These are phyloP conservation scores for Nymphaea colorata DNA, from an alignment of 164 flowering plant genomes.

Conservation along the genomic window DNA sequence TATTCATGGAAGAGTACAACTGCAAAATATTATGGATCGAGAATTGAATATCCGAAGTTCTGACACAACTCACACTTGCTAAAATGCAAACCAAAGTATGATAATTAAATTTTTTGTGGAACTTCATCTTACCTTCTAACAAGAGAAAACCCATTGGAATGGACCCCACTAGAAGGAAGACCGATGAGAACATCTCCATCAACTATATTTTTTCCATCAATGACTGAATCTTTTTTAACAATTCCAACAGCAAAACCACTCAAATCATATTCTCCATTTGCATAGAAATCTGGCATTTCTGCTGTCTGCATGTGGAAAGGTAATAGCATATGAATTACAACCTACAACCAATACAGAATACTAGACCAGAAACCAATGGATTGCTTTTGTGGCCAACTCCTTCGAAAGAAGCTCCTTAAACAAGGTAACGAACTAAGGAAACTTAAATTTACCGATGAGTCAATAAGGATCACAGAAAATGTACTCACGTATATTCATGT, in stretches of 20 bases:
- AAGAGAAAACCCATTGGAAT: slow-evolving; percentile 96
- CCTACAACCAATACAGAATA: background rate
- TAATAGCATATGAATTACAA: background rate
- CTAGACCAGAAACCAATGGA: background rate
- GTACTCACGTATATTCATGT: too few relatives aligned
- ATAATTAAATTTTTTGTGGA: background rate
- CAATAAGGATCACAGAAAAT: too few relatives aligned
- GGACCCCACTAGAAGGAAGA: slow-evolving; percentile 92
- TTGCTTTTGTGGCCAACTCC: background rate
- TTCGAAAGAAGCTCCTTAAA: too few relatives aligned
- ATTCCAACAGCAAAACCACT: slow-evolving; percentile 92
- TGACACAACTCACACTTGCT: too few relatives aligned
- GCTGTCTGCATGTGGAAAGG: slow-evolving; percentile 51
- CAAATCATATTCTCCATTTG: slow-evolving; percentile 82
- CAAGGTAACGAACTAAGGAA: too few relatives aligned
- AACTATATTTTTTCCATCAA: slow-evolving; percentile 71
- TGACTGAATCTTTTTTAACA: slow-evolving; percentile 70
- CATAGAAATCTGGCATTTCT: slow-evolving; percentile 94
- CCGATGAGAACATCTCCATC: slow-evolving; percentile 90
- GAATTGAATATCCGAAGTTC: too few relatives aligned
- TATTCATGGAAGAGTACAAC: too few relatives aligned
- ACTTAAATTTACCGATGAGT: too few relatives aligned
- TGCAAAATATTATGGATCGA: too few relatives aligned
- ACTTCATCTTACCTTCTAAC: slow-evolving; percentile 64
- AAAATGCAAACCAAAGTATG: background rate